A percentile compares a stretch with the other conserved stretches of the same genome.
These are phyloP conservation scores for Paecilomyces fulvus DNA, from an alignment of 2,329 filamentous ascomycete species.

Conservation along the genomic window DNA sequence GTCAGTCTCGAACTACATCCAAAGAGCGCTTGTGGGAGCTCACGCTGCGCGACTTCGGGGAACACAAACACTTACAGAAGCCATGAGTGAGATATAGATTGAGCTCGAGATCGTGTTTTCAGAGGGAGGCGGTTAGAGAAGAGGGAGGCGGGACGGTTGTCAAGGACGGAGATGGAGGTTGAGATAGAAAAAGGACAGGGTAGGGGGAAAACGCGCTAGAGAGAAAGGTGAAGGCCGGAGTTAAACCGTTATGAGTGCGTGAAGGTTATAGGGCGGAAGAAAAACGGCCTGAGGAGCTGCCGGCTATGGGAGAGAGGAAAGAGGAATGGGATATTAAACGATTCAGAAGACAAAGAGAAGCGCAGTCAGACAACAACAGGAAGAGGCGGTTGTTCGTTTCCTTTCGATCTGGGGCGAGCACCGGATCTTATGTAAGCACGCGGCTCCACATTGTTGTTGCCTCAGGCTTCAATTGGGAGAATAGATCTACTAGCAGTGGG, in stretches of 20 bases:
- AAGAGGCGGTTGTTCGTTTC: slow-evolving; percentile 1
- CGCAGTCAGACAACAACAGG: not conserved
- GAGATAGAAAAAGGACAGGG: not conserved
- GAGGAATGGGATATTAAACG: not conserved
- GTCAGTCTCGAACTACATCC: not conserved
- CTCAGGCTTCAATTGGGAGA: not conserved
- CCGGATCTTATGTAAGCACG: not conserved
- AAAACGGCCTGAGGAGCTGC: not conserved
- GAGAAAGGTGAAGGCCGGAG: not conserved
- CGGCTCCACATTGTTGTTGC: not conserved
- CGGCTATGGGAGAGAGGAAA: not conserved
- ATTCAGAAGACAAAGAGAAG: not conserved
- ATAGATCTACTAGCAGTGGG: not conserved
- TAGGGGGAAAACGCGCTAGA: not conserved
- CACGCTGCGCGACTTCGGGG: slow-evolving; percentile 3
- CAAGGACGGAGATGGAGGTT: not conserved
- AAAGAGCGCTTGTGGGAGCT: not conserved
- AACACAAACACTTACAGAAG: slow-evolving; percentile 35
- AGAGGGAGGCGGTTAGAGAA: slow-evolving; percentile 1
- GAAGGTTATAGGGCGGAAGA: slow-evolving; percentile 4
- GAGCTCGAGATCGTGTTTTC: not conserved
- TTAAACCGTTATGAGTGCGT: not conserved
- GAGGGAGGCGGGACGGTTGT: slow-evolving; percentile 5
- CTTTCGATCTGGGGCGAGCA: not conserved
- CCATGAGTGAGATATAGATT: slow-evolving; percentile 29